Percentiles rank a stretch among this genome's conserved stretches.
Evolutionary conservation across 305 asterid species (phyloP).

Genomic region (Solanum hybrid): DNA sequence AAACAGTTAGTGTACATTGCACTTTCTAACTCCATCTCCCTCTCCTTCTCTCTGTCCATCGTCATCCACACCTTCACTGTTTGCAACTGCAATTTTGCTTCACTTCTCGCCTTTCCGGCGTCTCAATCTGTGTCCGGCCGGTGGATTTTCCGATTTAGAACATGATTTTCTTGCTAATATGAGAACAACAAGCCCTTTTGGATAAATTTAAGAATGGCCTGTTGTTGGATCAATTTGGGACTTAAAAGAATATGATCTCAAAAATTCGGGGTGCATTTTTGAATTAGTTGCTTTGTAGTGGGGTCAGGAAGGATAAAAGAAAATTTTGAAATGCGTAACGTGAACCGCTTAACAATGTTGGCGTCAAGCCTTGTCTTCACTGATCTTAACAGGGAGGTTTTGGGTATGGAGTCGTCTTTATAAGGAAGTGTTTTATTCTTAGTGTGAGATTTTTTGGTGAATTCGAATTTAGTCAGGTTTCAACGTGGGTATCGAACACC

Average conservation of each 20-base stretch:
- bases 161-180: slow-evolving; percentile 19
- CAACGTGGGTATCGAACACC: accelerated
- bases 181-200: slow-evolving; percentile 20
- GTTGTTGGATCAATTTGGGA: not conserved
- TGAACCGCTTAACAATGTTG: slow-evolving; percentile 22
- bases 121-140: not conserved
- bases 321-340: slow-evolving; percentile 42
- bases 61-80: slow-evolving; percentile 46
- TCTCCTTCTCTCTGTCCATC: slow-evolving; percentile 99
- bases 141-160: slow-evolving; percentile 26
- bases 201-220: slow-evolving; percentile 14
- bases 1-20: slow-evolving; percentile 99
- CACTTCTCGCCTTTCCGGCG: not conserved
- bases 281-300: not conserved
- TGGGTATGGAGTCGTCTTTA: accelerated
- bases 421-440: accelerated
- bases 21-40: slow-evolving; percentile 98
- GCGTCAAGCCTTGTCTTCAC: not conserved
- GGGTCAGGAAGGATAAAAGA: slow-evolving; percentile 24
- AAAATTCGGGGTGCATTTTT: not conserved
- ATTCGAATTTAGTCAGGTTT: accelerated
- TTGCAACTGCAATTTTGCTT: not conserved
- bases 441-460: accelerated
- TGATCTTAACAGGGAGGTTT: not conserved
- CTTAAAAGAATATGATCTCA: not conserved